Base-by-base conservation (phyloP, 2,329 filamentous ascomycete genomes). In the Stemphylium lycopersici region DNA sequence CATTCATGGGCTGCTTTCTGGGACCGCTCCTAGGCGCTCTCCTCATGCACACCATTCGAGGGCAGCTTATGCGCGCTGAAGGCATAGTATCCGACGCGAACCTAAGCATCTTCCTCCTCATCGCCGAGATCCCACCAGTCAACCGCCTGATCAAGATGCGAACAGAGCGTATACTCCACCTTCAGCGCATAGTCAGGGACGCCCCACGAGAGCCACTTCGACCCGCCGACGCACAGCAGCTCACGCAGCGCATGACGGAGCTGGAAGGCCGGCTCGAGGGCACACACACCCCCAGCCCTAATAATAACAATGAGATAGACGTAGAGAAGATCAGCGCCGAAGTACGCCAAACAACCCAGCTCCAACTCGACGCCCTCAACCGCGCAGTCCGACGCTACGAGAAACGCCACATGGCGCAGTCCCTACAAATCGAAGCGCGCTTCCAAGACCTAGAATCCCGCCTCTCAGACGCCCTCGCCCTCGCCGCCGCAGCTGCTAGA, bases 21-120 rank as follows among this genome's bases (percentile, higher is more conserved):
- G 88, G 90, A 26, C 93, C 93, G 0, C 69, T 91, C 0, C 70
- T 91, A 3, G 90, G 90, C n/a, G 90, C 93, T 24, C 95, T 89
- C 76, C 79, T 97, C 34, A 81, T 98, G 10, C 93, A 97, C 70
- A 80, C 85, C 16, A 90, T 97, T 54, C 86, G 93, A 45, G 84
- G 83, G 7, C 91, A 93, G 66, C 84, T 98, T 15, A 93, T 90
- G 20, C 90, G 90, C 0, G 92, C 91, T 0, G 92, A 96, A 72
- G 90, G 90, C 1, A 80, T 98, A 10, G 88, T 98, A 6, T 96
- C 91, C 4, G 90, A 96, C 74, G 96, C 93, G 77, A 97, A 97
- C 73, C 81, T 98, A 49, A 92, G 89, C 11, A 90, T 98, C 47
- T 98, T 97, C 74, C 80, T 96, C 2, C 82, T 96, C 15, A 90